Evolutionary conservation across 1,284 basidiomycete species (phyloP), one percentile per base, ranked within the genome.

Genomic region (Wallemia mellicola): DNA sequence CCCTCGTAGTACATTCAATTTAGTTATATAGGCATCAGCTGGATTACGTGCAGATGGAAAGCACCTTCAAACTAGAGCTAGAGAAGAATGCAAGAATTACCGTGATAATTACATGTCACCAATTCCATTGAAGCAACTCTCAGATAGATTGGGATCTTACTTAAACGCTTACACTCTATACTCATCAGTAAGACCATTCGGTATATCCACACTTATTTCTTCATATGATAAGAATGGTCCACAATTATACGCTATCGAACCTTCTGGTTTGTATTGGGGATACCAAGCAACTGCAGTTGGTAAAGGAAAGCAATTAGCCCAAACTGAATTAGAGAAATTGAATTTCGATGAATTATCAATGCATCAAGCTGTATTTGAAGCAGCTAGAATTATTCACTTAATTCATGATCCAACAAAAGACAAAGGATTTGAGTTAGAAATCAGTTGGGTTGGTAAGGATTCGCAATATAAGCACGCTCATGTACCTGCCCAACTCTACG

Each of bases 401-500:
- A 89, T 94, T 17, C 94, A 99, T 68, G 92, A 98, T 64, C 94
- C 98, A 63, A 72, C 85, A 61, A 95, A 96, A 70, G 92, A 98
- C 73, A 94, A 94, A 69, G 84, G 89, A 60, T 98, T 99, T 65
- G 94, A 98, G 70, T 77, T 99, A 25, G 94, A 99, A 71, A 79
- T 99, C 76, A 86, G 89, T 33, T 99, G 94, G 94, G 80, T 96
- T 62, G 80, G 88, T 27, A 76, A 80, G 27, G 87, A 94, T 72
- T 86, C 84, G 24, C 80, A 82, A 27, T 80, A 79, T 57, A 72
- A 81, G 59, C 89, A 96, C 70, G 73, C 78, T 28, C 76, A 79
- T 15, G 86, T 98, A 60, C 92, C 92, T 28, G 78, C 78, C 61
- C 87, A 88, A 54, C 73, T 96, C 62, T 74, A 82, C 58, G 76